phyloP scores from a whole-genome alignment of 83 land plant genomes.

The Diphasiastrum complanatum region DNA sequence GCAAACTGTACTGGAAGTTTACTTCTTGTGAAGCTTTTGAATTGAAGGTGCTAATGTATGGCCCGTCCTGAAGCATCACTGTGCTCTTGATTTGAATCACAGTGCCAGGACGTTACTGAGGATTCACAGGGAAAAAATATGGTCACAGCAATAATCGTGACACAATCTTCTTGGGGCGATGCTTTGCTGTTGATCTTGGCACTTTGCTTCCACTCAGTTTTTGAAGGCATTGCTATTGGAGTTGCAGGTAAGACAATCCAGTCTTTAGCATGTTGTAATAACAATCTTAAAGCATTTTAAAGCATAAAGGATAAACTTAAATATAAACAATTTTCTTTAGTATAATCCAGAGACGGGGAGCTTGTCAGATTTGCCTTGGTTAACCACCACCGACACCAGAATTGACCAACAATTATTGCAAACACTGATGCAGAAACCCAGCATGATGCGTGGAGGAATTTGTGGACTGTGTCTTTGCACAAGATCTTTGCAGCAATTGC shows the following conservation, averaged over 20 bases:
- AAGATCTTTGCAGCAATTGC: constrained; percentile 83
- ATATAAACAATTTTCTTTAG: too few relatives aligned
- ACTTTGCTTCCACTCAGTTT: constrained; percentile 75
- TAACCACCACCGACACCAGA: too few relatives aligned
- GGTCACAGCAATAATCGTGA: constrained; percentile 30
- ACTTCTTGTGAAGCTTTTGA: too few relatives aligned
- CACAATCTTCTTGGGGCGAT: constrained; percentile 47
- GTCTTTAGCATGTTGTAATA: not conserved
- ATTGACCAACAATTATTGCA: too few relatives aligned
- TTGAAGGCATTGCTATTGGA: constrained; percentile 87
- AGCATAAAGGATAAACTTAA: too few relatives aligned
- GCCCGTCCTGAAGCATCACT: too few relatives aligned
- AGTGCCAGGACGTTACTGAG: not conserved
- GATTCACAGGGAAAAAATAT: constrained; percentile 8
- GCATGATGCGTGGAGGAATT: constrained; percentile 63
- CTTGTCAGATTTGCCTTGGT: too few relatives aligned
- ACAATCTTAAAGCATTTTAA: too few relatives aligned
- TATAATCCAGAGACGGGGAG: too few relatives aligned
- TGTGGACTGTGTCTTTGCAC: constrained; percentile 77
- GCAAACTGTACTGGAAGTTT: too few relatives aligned
- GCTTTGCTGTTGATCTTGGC: constrained; percentile 56
- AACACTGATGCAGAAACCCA: constrained; percentile 42
- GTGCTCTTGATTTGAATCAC: too few relatives aligned
- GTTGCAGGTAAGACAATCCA: constrained; percentile 55
- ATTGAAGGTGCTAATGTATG: too few relatives aligned